A percentile compares a stretch with the other conserved stretches of the same genome.
Conservation (phyloP, 768 basidiomycete genomes). For the Amanita inopinata region DNA sequence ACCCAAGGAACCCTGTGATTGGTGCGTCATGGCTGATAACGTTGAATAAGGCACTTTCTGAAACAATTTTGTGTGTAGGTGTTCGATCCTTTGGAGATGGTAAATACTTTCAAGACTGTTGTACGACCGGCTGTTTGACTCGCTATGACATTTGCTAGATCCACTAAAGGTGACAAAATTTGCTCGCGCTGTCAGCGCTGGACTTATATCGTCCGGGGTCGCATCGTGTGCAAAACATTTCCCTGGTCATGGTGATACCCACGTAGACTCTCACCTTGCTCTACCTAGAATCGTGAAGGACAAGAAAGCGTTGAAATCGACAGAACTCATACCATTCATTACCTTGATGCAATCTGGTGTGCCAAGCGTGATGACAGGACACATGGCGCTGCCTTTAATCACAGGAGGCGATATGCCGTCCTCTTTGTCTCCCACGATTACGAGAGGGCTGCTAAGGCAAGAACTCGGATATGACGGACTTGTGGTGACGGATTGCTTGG, state of each 20-base stretch:
- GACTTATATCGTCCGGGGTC: conserved; percentile 37
- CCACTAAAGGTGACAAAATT: conserved; percentile 40
- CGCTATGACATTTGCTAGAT: conserved; percentile 29
- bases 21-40: no score
- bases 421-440: conserved; percentile 46
- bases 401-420: conserved; percentile 46
- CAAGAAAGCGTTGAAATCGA: conserved; percentile 27
- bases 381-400: conserved; percentile 57
- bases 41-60: no score
- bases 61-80: no score
- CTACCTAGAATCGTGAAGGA: conserved; percentile 52
- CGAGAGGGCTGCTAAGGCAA: conserved; percentile 40
- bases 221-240: conserved; percentile 65
- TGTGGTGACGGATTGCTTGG: conserved; percentile 65
- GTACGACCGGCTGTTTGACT: no score
- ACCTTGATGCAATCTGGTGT: conserved; percentile 29
- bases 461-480: conserved; percentile 47
- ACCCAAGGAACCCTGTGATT: conserved; percentile 61
- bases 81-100: conserved; percentile 66
- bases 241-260: conserved; percentile 67
- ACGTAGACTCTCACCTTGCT: conserved; percentile 60
- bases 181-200: conserved; percentile 35
- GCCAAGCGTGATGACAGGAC: conserved; percentile 62
- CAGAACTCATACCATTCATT: conserved; percentile 53
- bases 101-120: no score